phyloP scores from a whole-genome alignment of 441 rosid genomes.

The Pelargonium myrrhifolium region DNA sequence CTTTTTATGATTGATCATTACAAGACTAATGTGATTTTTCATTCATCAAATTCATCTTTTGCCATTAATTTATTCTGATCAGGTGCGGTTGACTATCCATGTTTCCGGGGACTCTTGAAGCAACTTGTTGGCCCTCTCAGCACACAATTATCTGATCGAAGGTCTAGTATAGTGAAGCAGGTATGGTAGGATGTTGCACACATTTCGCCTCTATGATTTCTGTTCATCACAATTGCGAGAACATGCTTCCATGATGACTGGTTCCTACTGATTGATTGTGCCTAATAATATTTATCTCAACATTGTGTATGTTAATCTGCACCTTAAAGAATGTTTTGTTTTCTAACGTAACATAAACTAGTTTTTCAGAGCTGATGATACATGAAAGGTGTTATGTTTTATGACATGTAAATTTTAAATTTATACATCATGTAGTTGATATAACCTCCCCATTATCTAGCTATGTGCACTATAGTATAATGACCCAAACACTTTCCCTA shows the following conservation, averaged over 20 bases:
- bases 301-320: neutral
- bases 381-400: no score
- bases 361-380: no score
- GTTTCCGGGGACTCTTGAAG: slow-evolving; percentile 86
- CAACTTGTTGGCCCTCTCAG: slow-evolving; percentile 82
- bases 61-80: slow-evolving; percentile 17
- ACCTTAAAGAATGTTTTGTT: neutral
- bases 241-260: neutral
- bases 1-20: neutral
- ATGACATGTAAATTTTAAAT: no score
- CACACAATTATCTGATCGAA: slow-evolving; percentile 84
- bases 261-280: neutral
- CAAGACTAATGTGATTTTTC: neutral
- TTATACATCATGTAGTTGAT: no score
- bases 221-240: neutral
- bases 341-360: neutral
- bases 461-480: no score
- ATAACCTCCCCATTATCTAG: no score
- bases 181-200: slow-evolving; percentile 30
- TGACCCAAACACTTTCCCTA: no score
- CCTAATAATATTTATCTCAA: neutral
- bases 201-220: slow-evolving; percentile 5
- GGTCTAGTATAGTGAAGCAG: slow-evolving; percentile 98
- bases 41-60: slow-evolving; percentile 15
- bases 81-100: slow-evolving; percentile 84